Evolutionary conservation across 2,329 filamentous ascomycete species (phyloP), one percentile per base, ranked within the genome.

Genomic region (Cordyceps farinosa): DNA sequence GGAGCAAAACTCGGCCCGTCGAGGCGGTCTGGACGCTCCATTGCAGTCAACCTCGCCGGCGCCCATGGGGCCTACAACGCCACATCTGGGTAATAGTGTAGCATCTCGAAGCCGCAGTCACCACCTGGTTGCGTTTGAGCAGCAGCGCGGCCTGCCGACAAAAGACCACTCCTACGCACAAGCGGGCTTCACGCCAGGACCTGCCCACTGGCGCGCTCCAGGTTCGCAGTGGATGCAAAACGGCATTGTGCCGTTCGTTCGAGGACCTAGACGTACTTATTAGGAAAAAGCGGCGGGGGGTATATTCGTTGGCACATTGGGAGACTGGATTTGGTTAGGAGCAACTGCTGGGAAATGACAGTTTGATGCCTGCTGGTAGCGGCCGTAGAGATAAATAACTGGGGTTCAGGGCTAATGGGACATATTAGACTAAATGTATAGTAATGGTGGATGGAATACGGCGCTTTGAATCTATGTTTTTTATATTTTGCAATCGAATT

Each of bases 1-100:
- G n/a, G 81, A 84, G 65, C 73, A 62, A 47, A 58, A 58, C 13
- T 30, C 48, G 13, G 7, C 29, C 1, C 52, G 60, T 27, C 51
- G 52, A 32, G 36, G 40, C 44, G 36, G 40, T 34, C 42, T 30
- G 6, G 34, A 27, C 9, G 3, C 34, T 4, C 32, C 38, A 29
- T 17, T 51, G 32, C 51, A 34, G 32, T 50, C 47, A 1, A 48
- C 34, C 30, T 57, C 47, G 30, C 44, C 51, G 6, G 13, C 50
- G 29, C 29, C 9, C 8, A 17, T 34, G 40, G 48, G 29, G 11
- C 8, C 48, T 27, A 7, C 57, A n/a, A 44, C 58, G 30, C 30
- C 58, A 53, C 48, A 44, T 10, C 48, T 29, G 17, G 55, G 47
- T 38, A 44, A 29, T 17, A 36, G 7, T 8, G 58, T 36, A 9